Evolutionary conservation across 768 basidiomycete genomes (phyloP).

Genomic region (Rhodotorula kratochvilovae): DNA sequence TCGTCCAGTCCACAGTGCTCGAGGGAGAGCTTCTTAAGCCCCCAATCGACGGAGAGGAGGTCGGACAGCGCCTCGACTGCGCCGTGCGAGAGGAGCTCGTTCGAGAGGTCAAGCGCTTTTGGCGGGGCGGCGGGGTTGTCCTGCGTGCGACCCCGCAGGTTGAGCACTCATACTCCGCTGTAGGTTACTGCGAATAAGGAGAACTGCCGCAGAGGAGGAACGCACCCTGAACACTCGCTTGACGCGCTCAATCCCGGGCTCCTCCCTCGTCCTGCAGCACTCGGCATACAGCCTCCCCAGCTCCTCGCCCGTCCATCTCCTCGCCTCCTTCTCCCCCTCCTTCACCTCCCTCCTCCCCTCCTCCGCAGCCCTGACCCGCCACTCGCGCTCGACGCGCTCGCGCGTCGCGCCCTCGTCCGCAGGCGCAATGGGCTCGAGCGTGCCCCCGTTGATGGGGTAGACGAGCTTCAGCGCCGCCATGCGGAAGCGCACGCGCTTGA

Average conservation of each 20-base stretch:
- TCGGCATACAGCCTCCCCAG: slow-evolving; percentile 59
- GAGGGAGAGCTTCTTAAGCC: slow-evolving; percentile 74
- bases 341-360: slow-evolving; percentile 56
- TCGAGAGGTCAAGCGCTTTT: slow-evolving; percentile 71
- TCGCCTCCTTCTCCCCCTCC: slow-evolving; percentile 43
- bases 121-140: slow-evolving; percentile 53
- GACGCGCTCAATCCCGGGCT: slow-evolving; percentile 44
- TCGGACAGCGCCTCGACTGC: slow-evolving; percentile 79
- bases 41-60: slow-evolving; percentile 89
- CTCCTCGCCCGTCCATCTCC: slow-evolving; percentile 76
- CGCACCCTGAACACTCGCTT: slow-evolving; percentile 27
- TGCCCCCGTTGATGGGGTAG: slow-evolving; percentile 74
- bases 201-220: slow-evolving; percentile 10
- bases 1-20: slow-evolving; percentile 85
- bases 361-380: slow-evolving; percentile 69
- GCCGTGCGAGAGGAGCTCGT: slow-evolving; percentile 65
- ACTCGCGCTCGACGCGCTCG: slow-evolving; percentile 61
- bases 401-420: slow-evolving; percentile 68
- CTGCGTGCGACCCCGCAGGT: slow-evolving; percentile 46
- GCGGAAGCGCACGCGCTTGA: slow-evolving; percentile 88
- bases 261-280: slow-evolving; percentile 47
- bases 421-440: slow-evolving; percentile 61
- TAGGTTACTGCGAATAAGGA: too few relatives aligned
- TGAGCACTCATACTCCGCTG: too few relatives aligned
- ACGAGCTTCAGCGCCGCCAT: slow-evolving; percentile 73